Percentiles rank a stretch among this genome's conserved stretches.
Conservation (phyloP, 2,329 filamentous ascomycete genomes). For the Aspergillus thermomutatus region DNA sequence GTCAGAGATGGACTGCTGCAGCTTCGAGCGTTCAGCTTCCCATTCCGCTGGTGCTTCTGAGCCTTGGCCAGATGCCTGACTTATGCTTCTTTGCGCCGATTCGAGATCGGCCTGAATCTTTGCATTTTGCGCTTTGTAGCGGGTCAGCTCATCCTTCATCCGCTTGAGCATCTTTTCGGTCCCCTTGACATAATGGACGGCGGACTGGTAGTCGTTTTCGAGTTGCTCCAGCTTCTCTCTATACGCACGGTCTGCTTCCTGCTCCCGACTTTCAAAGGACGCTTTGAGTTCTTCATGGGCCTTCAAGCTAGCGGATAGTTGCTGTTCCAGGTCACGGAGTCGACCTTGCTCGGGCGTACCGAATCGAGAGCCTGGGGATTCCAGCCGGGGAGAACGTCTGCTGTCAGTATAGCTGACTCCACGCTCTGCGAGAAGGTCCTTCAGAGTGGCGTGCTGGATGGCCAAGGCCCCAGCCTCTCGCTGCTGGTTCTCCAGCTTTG, state of each 20-base stretch:
- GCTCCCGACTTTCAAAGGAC: conserved; percentile 71
- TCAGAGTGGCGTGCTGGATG: conserved; percentile 88
- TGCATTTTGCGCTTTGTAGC: conserved; percentile 82
- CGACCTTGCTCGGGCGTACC: conserved; percentile 75
- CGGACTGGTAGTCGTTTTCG: conserved; percentile 96
- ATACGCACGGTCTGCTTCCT: conserved; percentile 84
- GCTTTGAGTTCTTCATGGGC: conserved; percentile 83
- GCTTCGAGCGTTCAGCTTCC: conserved; percentile 67
- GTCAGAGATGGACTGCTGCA: conserved; percentile 66
- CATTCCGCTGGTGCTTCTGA: conserved; percentile 58
- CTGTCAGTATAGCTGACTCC: conserved; percentile 73
- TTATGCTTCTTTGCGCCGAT: conserved; percentile 55
- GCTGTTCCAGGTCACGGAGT: conserved; percentile 80
- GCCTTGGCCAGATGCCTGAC: conserved; percentile 35
- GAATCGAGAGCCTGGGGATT: conserved; percentile 71
- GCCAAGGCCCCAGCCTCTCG: conserved; percentile 90
- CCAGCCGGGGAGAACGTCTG: conserved; percentile 67
- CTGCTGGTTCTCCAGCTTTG: conserved; percentile 79
- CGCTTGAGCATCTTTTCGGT: conserved; percentile 99
- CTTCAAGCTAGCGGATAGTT: conserved; percentile 71
- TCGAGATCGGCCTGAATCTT: conserved; percentile 81
- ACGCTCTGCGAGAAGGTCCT: conserved; percentile 85
- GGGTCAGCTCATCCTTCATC: conserved; percentile 94
- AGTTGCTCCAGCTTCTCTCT: conserved; percentile 90
- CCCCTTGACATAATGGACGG: conserved; percentile 95